These are phyloP conservation scores for Trichoderma sp. DNA, from an alignment of 2,329 filamentous ascomycete species.

Conservation along the genomic window DNA sequence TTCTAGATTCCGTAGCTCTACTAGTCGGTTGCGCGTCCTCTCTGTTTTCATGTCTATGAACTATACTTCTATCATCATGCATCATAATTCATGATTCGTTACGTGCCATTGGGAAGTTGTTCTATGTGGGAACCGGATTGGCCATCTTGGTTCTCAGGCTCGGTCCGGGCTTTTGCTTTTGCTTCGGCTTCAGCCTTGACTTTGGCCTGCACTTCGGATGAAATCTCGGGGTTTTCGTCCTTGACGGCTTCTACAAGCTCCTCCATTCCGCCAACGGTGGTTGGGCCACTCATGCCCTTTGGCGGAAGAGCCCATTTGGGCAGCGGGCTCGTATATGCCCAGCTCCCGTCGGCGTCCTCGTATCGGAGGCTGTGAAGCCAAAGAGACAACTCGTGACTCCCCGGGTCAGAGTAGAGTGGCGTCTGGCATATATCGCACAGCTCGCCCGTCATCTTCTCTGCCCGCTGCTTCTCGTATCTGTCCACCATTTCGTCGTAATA, in stretches of 20 bases:
- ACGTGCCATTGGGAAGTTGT: neutral
- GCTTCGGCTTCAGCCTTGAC: neutral
- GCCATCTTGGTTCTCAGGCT: neutral
- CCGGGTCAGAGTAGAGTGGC: constrained; percentile 89
- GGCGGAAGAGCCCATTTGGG: constrained; percentile 87
- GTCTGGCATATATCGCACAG: constrained; percentile 79
- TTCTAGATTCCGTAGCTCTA: neutral
- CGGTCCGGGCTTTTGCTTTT: neutral
- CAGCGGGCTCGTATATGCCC: constrained; percentile 82
- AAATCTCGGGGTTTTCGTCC: constrained; percentile 42
- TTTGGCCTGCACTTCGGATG: constrained; percentile 12
- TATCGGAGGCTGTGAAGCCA: constrained; percentile 93
- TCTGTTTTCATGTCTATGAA: neutral
- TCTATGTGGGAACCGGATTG: neutral
- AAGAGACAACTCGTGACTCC: constrained; percentile 82
- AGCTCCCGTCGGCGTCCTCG: constrained; percentile 75
- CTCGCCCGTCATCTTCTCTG: constrained; percentile 88
- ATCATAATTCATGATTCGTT: constrained; percentile 14
- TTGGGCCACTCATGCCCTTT: constrained; percentile 66
- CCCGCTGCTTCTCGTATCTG: constrained; percentile 82
- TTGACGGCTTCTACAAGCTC: constrained; percentile 56
- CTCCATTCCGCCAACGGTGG: constrained; percentile 60
- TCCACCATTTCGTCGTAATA: constrained; percentile 95
- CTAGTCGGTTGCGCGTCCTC: neutral
- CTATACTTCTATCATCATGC: neutral